A percentile compares a stretch with the other conserved stretches of the same genome.
Conservation (phyloP, 331 rosid species). For the Malus hybrid region DNA sequence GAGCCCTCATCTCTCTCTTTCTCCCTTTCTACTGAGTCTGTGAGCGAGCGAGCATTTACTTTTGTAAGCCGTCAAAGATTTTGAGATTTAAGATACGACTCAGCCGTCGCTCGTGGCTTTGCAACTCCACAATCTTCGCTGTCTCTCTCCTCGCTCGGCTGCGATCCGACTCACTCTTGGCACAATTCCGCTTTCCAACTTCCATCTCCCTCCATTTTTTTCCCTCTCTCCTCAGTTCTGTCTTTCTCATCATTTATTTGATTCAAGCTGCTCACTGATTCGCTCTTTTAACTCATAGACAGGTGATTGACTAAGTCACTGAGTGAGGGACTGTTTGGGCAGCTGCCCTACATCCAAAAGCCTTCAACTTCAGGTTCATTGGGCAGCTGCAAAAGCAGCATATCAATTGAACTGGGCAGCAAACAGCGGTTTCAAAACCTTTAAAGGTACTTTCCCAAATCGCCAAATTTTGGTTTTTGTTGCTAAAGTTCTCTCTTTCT, state of each 20-base stretch:
- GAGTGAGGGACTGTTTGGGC: neutral
- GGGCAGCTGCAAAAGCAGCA: neutral
- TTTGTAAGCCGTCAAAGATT: neutral
- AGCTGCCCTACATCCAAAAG: neutral
- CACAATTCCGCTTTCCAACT: conserved; percentile 54
- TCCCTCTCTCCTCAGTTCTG: neutral
- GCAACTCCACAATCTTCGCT: conserved; percentile 13
- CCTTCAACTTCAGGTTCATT: neutral
- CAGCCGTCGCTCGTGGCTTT: neutral
- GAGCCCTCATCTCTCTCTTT: no score
- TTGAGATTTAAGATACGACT: neutral
- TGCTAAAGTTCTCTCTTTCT: neutral
- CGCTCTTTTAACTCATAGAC: neutral
- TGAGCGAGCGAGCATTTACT: neutral
- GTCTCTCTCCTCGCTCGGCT: conserved; percentile 30
- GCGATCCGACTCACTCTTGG: conserved; percentile 36
- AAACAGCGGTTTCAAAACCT: conserved; percentile 45
- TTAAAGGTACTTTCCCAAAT: conserved; percentile 46
- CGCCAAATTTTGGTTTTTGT: neutral
- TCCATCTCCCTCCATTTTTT: conserved; percentile 21
- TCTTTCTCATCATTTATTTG: no score
- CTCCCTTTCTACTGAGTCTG: no score
- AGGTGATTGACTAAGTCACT: neutral
- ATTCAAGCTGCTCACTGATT: neutral
- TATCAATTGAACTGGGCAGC: conserved; percentile 70